Base-by-base conservation (phyloP, 78 protist genomes). In the Diacronema lutheri region DNA sequence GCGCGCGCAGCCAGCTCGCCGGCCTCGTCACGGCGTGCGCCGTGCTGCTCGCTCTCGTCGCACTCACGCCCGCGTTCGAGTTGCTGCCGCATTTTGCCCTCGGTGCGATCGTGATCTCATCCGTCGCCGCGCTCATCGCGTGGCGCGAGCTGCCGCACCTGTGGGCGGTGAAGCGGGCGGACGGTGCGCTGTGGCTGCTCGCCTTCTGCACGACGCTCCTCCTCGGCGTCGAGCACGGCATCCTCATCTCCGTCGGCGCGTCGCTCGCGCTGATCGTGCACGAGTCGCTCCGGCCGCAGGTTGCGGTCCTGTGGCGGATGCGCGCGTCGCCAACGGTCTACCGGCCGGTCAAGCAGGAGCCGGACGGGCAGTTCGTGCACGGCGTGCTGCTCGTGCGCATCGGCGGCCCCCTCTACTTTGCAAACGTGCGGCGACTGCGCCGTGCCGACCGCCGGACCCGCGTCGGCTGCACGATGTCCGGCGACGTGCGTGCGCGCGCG, bases 281-380 rank as follows among this genome's bases (percentile, higher is more conserved):
- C 41, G 84, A 79, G 84, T 25, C 41, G 20, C 68, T 79, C 31
- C 84, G 84, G 13, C 84, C 84, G n/a, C 84, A 79, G 68, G 31
- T 79, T 5, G 23, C 68, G 40, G 31, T 79, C 46, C 31, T 79
- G 29, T 79, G 84, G 84, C 57, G 35, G 14, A 40, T 79, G 29
- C 57, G n/a, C 14, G 84, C 35, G 2, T 56, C 68, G n/a, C n/a
- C n/a, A 7, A 10, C 57, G 4, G 12, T 55, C 37, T 79, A 57
- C 37, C 64, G 68, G 16, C 55, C 9, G 68, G 68, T 79, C 26
- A 79, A 79, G 84, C 84, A 79, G 66, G 57, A 5, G 19, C 40
- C 65, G 25, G 55, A 23, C 31, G 23, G 68, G 37, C 37, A 29
- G 20, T 37, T 73, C 11, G 55, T 46, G 33, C 37, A 4, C 14